phyloP scores from a whole-genome alignment of 805 yeast species.

The Candida vaughaniae region DNA sequence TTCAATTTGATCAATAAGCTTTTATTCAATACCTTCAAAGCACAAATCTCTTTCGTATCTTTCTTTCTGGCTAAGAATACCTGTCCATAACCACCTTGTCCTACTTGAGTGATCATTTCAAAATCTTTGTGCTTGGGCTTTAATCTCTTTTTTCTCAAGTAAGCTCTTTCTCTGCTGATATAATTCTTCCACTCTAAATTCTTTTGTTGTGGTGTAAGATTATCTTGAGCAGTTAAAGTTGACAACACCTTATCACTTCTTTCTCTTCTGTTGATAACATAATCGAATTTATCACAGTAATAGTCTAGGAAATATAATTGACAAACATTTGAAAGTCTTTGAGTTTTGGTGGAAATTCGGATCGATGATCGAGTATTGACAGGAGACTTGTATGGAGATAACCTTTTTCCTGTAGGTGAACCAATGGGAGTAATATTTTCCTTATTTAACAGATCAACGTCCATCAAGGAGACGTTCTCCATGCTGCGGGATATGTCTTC shows the following conservation, averaged over 20 bases:
- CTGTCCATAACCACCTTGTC: conserved; percentile 99
- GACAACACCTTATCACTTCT: conserved; percentile 70
- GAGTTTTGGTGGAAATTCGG: conserved; percentile 65
- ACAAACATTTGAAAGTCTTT: conserved; percentile 84
- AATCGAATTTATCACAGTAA: conserved; percentile 94
- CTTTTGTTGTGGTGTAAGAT: conserved; percentile 36
- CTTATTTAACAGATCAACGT: conserved; percentile 37
- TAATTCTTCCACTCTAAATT: conserved; percentile 70
- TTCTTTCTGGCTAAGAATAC: conserved; percentile 94
- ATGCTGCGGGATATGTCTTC: conserved; percentile 41
- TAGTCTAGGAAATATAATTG: conserved; percentile 93
- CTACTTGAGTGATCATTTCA: conserved; percentile 95
- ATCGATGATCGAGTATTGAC: conserved; percentile 14
- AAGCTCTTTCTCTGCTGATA: conserved; percentile 78
- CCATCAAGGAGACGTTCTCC: conserved; percentile 47
- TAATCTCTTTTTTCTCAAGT: conserved; percentile 81
- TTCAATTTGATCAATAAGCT: conserved; percentile 82
- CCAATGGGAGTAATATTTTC: conserved; percentile 35
- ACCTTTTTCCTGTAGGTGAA: conserved; percentile 13
- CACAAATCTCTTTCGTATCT: conserved; percentile 94
- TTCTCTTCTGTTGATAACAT: conserved; percentile 82
- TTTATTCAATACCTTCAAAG: conserved; percentile 88
- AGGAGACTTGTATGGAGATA: conserved; percentile 32
- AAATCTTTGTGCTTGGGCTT: conserved; percentile 94
- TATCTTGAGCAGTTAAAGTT: conserved; percentile 52